Evolutionary conservation across 768 basidiomycete species (phyloP).

Genomic region (Tricholoma flavovirens): DNA sequence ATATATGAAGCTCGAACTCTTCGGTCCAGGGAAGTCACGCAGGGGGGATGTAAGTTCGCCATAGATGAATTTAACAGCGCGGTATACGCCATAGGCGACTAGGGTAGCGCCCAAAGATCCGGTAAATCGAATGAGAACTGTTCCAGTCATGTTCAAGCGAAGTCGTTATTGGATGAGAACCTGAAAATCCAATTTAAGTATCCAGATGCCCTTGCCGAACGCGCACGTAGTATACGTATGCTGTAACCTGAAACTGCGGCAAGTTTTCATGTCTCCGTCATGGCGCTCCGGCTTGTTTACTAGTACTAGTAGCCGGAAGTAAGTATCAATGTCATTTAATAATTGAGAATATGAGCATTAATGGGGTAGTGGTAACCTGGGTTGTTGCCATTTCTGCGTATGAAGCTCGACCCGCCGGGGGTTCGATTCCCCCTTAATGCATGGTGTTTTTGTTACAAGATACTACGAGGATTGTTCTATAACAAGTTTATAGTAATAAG

Average conservation of each 20-base stretch:
- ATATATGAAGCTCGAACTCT: constrained; percentile 36
- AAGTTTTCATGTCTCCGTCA: too few species aligned
- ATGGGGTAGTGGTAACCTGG: constrained; percentile 4
- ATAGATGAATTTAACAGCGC: constrained; percentile 29
- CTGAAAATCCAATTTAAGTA: too few species aligned
- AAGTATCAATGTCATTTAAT: too few species aligned
- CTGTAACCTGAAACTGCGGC: too few species aligned
- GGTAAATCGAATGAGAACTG: constrained; percentile 8
- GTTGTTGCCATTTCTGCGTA: constrained; percentile 3
- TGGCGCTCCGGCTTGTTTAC: too few species aligned
- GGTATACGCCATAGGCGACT: constrained; percentile 24
- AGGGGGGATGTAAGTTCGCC: constrained; percentile 35
- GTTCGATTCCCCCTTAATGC: constrained; percentile 85
- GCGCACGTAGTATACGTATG: too few species aligned
- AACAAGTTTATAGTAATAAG: too few species aligned
- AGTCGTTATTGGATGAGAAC: too few species aligned
- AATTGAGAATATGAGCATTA: too few species aligned
- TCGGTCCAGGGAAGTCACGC: constrained; percentile 45
- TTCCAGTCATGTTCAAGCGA: not conserved
- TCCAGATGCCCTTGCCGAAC: too few species aligned
- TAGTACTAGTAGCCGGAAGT: too few species aligned
- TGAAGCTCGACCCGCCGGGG: constrained; percentile 69
- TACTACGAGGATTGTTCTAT: too few species aligned
- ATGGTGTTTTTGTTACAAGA: constrained; percentile 12
- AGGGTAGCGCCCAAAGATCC: constrained; percentile 16